Conservation (phyloP, 2,329 filamentous ascomycete genomes). For the Neobulgaria alba region DNA sequence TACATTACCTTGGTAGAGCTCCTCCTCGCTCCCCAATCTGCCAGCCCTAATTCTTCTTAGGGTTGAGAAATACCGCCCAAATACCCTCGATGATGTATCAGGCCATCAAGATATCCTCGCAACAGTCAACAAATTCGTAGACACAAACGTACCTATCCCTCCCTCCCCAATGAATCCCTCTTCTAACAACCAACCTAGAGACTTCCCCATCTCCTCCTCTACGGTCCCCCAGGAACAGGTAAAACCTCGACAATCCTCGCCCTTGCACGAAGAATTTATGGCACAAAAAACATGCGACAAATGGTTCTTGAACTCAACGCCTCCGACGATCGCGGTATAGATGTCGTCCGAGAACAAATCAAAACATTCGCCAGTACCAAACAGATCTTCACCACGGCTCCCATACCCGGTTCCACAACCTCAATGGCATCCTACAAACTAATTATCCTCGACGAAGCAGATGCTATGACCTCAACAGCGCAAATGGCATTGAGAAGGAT, state of each 20-base stretch:
- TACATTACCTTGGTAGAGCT: conserved; percentile 72
- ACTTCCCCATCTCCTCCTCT: conserved; percentile 89
- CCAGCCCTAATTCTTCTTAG: conserved; percentile 35
- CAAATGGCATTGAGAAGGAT: conserved; percentile 96
- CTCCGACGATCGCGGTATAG: conserved; percentile 93
- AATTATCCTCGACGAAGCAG: conserved; percentile 96
- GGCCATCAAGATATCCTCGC: conserved; percentile 95
- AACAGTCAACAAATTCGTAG: conserved; percentile 96
- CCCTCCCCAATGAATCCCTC: neutral
- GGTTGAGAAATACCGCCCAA: conserved; percentile 96
- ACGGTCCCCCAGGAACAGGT: conserved; percentile 91
- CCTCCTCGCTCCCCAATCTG: neutral
- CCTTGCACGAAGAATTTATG: conserved; percentile 88
- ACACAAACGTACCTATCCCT: conserved; percentile 58
- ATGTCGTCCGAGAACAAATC: conserved; percentile 97
- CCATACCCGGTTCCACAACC: conserved; percentile 37
- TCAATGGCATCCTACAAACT: conserved; percentile 77
- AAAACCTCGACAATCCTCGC: conserved; percentile 97
- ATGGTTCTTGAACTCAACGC: conserved; percentile 98
- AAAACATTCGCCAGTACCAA: conserved; percentile 98
- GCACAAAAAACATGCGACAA: conserved; percentile 83
- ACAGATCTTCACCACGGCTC: conserved; percentile 77
- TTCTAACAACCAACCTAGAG: conserved; percentile 37
- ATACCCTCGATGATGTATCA: conserved; percentile 82
- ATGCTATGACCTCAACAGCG: conserved; percentile 97